Evolutionary conservation across 768 basidiomycete species (phyloP), one percentile per base, ranked within the genome.

Genomic region (Collybia mongolica): DNA sequence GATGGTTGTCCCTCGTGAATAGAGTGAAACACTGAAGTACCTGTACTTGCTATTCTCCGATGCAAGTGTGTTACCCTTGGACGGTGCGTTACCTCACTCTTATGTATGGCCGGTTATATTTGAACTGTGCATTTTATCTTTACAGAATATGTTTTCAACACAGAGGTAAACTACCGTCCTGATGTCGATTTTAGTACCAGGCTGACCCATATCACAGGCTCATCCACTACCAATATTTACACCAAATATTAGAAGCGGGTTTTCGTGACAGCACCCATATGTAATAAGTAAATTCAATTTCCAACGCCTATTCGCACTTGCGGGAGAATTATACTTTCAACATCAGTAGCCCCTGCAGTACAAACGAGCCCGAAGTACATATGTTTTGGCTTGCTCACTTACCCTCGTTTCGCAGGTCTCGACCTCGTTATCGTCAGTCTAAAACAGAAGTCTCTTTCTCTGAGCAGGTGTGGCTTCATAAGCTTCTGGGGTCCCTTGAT

Each of bases 11-110:
- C 32, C 4, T 20, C 26, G 6, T 35, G 20, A 37, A 23, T 24
- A 93, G 93, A 88, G 89, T 56, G 91, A 94, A 65, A 95, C 92
- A 5, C 67, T 95, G 53, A 95, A 98, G 66, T 98, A 98, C 68
- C 75, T 98, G 22, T 98, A 86, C 63, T 72, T 98, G 44, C 72
- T 98, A 3, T 98, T 97, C 68, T 82, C 88, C 35, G 93, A 96
- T 56, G 76, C 76, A 2, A 75, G 61, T 20, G 77, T 88, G 23
- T 67, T 97, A 36, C 88, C 95, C 2, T 64, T 97, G 52, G 76
- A 83, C 49, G 72, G 93, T 93, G 57, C 58, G 88, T 80, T 46
- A 36, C 15, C 15, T 9, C 15, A 46, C 15, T 24, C 15, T 38
- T 3, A 2, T 3, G 5, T 5, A 26, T 8, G 22, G 3, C 1